Evolutionary conservation across 305 asterid genomes (phyloP).

Genomic region (Caryopteris hybrid): DNA sequence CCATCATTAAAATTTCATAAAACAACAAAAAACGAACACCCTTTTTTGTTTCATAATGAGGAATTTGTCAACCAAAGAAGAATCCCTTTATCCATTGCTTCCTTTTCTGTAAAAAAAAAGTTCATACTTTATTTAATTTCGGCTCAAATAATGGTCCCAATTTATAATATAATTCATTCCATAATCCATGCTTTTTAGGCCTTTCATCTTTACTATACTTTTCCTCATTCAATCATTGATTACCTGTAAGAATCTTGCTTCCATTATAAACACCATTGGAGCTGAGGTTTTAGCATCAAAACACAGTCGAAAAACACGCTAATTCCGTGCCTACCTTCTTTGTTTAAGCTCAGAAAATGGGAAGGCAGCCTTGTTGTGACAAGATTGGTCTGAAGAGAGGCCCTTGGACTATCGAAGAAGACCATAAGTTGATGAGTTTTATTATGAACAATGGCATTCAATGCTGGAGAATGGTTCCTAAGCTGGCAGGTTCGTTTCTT

Average conservation of each 20-base stretch:
- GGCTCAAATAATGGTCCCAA: too few species aligned
- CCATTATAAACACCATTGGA: slow-evolving; percentile 23
- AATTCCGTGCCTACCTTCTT: too few species aligned
- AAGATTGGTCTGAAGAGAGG: slow-evolving; percentile 61
- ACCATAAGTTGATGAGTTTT: slow-evolving; percentile 46
- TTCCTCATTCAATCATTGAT: slow-evolving; percentile 15
- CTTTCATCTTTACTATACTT: slow-evolving; percentile 24
- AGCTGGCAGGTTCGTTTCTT: slow-evolving; percentile 49
- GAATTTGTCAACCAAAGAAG: slow-evolving; percentile 24
- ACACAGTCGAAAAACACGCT: too few species aligned
- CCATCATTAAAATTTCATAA: slow-evolving; percentile 15
- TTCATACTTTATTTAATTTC: too few species aligned
- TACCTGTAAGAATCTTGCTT: slow-evolving; percentile 42
- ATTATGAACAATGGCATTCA: slow-evolving; percentile 56
- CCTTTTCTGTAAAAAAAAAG: neutral
- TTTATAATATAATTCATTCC: slow-evolving; percentile 23
- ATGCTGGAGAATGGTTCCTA: slow-evolving; percentile 64
- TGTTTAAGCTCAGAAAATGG: slow-evolving; percentile 49
- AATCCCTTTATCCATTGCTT: slow-evolving; percentile 17
- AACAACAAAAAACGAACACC: neutral
- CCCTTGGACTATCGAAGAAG: slow-evolving; percentile 77
- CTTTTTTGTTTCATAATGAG: slow-evolving; percentile 5
- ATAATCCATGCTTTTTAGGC: slow-evolving; percentile 38
- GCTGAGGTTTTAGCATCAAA: slow-evolving; percentile 1
- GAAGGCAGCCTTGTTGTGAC: slow-evolving; percentile 70